These are phyloP conservation scores for Nevesoporus exiguus DNA, from an alignment of 768 basidiomycete species.

Conservation along the genomic window DNA sequence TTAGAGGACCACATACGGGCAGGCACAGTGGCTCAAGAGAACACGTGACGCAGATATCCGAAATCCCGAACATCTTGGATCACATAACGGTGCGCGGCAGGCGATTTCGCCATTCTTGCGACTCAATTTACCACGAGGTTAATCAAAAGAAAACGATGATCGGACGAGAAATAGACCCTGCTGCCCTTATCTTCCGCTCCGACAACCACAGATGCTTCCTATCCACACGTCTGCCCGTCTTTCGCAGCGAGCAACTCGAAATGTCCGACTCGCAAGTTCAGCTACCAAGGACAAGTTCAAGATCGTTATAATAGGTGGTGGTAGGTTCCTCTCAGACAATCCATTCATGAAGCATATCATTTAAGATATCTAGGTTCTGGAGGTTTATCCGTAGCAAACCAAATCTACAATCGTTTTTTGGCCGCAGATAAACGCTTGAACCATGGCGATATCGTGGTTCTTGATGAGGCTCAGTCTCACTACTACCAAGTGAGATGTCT, in stretches of 20 bases:
- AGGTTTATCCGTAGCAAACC: slow-evolving; percentile 81
- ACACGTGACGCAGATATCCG: too few relatives aligned
- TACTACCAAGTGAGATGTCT: slow-evolving; percentile 70
- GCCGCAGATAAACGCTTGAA: slow-evolving; percentile 63
- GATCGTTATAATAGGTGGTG: slow-evolving; percentile 84
- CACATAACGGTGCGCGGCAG: not conserved
- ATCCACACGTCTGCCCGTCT: slow-evolving; percentile 3
- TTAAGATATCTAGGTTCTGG: slow-evolving; percentile 56
- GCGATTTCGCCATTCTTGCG: slow-evolving; percentile 17
- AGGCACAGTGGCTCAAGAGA: too few relatives aligned
- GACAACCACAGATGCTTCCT: slow-evolving; percentile 3
- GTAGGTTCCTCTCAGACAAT: slow-evolving; percentile 38
- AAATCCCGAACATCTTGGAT: too few relatives aligned
- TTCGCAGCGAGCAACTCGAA: slow-evolving; percentile 4
- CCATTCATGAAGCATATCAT: slow-evolving; percentile 3
- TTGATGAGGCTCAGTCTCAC: slow-evolving; percentile 80
- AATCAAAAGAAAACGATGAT: not conserved
- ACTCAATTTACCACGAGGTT: not conserved
- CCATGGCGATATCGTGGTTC: slow-evolving; percentile 76
- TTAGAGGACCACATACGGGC: too few relatives aligned
- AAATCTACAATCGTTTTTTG: slow-evolving; percentile 79
- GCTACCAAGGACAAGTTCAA: slow-evolving; percentile 58
- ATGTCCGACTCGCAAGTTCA: slow-evolving; percentile 25
- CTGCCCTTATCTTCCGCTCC: not conserved
- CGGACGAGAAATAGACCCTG: not conserved